Base-by-base conservation (phyloP, 108 stramenopile genomes). In the Mediolabrus comicus region DNA sequence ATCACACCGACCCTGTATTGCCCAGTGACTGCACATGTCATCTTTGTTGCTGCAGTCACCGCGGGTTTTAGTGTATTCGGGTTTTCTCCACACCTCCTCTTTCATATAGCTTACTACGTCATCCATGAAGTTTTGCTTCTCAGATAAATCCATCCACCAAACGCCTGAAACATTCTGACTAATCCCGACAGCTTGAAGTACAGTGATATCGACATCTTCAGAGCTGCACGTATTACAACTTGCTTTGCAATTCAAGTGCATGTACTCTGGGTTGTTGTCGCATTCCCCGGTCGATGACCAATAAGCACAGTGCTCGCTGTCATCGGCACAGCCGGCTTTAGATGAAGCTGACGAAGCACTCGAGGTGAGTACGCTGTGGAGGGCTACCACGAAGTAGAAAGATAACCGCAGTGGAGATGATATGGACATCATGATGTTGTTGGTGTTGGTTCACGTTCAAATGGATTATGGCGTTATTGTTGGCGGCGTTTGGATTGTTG, bases 231-330 rank as follows among this genome's bases (percentile, higher is more conserved):
- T n/a, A 65, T 65, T 46, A 33, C 71, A 22, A 87, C 80, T 14
- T 65, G 53, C 9, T 65, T 54, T 38, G 39, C 72, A 66, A 52
- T 62, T 59, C 14, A 53, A 41, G 13, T 55, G 19, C 55, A 68
- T 89, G 16, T 79, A 88, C 10, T 52, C 46, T 34, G 90, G 88
- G 66, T 95, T 92, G 13, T 43, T 54, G 14, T 79, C 79, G 67
- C 90, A 92, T 65, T 95, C 89, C 2, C 89, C 90, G 26, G 86
- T 63, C 8, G 70, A 75, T 9, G 88, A 81, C 90, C 89, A 92
- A 62, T 81, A 90, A 46, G 60, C 61, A 60, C 95, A 95, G 32
- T 69, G 25, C 51, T 88, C 78, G 62, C 91, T 25, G 29, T 62
- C 53, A 38, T 82, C 69, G 33, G 71, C 57, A 54, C 90, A 91